phyloP scores from a whole-genome alignment of 75 land plant genomes.

The Gnetum montanum region DNA sequence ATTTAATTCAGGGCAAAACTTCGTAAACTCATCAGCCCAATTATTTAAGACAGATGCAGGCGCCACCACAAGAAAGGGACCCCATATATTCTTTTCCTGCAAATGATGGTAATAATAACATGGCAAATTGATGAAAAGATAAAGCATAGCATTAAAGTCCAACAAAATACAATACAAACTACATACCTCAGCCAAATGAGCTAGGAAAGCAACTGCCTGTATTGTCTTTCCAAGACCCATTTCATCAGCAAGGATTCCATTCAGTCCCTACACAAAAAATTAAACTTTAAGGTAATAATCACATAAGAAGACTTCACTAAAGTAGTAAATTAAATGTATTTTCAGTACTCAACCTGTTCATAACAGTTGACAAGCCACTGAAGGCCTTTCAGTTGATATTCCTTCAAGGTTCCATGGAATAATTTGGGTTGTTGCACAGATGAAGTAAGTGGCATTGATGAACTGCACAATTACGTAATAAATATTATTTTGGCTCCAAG shows the following conservation, averaged over 20 bases:
- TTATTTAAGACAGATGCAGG: constrained; percentile 94
- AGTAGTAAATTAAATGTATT: too few species aligned
- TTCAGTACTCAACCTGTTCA: constrained; percentile 82
- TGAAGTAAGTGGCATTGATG: constrained; percentile 90
- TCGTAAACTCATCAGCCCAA: constrained; percentile 92
- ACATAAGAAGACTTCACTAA: too few species aligned
- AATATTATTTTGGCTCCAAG: neutral
- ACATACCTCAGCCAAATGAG: constrained; percentile 90
- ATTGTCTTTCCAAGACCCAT: constrained; percentile 99
- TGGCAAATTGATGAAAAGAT: neutral
- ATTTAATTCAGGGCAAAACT: constrained; percentile 91
- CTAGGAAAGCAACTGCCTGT: constrained; percentile 96
- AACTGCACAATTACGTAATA: constrained; percentile 34
- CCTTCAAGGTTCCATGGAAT: constrained; percentile 81
- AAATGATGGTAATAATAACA: neutral
- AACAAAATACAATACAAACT: neutral
- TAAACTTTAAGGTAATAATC: neutral
- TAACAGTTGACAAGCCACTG: constrained; percentile 99
- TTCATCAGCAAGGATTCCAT: constrained; percentile 99
- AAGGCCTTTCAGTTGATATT: constrained; percentile 94
- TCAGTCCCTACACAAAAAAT: constrained; percentile 57
- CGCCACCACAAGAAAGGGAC: constrained; percentile 95
- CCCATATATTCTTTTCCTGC: constrained; percentile 99
- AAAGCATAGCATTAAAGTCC: neutral
- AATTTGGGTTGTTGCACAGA: constrained; percentile 79